Conservation (phyloP, 2,329 filamentous ascomycete genomes). For the Cytospora leucostoma region DNA sequence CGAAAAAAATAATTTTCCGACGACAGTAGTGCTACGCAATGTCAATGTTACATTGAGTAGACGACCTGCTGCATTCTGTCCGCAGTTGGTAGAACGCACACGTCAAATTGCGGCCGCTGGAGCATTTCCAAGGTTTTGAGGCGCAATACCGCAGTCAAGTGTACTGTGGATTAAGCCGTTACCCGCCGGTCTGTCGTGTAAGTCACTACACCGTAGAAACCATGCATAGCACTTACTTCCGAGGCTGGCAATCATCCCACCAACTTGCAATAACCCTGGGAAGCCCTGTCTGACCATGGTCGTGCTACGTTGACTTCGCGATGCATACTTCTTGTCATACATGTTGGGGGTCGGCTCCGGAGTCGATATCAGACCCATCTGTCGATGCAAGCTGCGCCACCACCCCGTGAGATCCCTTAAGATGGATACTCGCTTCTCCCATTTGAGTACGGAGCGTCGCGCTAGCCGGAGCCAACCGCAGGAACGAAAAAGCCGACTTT, state of each 20-base stretch:
- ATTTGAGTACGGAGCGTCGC: neutral
- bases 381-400: neutral
- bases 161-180: neutral
- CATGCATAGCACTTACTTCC: neutral
- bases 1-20: neutral
- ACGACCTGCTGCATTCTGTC: neutral
- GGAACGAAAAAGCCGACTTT: neutral
- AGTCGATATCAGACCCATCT: neutral
- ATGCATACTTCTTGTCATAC: neutral
- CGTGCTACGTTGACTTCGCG: neutral
- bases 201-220: neutral
- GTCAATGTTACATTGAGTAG: slow-evolving; percentile 16
- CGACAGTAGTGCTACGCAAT: slow-evolving; percentile 17
- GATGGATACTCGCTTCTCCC: neutral
- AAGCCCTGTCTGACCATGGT: neutral
- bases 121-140: too few species aligned
- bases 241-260: neutral
- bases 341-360: neutral
- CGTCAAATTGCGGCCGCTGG: neutral
- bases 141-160: neutral
- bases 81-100: slow-evolving; percentile 9
- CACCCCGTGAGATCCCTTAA: neutral
- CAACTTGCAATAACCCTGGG: neutral
- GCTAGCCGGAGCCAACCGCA: neutral
- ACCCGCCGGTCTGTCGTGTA: neutral